Evolutionary conservation across 75 land plant genomes (phyloP), one percentile per base, ranked within the genome.

Genomic region (Cunninghamia lanceolata): DNA sequence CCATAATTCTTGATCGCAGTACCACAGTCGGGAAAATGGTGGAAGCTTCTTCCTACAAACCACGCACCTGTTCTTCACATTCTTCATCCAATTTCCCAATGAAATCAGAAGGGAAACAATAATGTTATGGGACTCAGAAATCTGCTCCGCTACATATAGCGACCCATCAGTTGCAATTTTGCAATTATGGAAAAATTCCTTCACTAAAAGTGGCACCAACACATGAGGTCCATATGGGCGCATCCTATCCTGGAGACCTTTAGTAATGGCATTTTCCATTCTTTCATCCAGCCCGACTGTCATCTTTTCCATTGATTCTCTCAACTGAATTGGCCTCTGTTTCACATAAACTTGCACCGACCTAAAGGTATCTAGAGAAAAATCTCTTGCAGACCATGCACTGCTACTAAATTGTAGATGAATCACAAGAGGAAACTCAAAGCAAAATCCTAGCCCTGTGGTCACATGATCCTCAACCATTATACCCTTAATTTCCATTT

Each of bases 1-100:
- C 45, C 82, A 80, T 80, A 80, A 43, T 80, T 42, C 82, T 43
- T 15, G 25, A 43, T 80, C 82, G 19, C 82, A 80, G 47, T 80
- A 80, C 82, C 82, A 80, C 45, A 80, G 39, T 42, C 45, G 45
- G 25, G 82, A 80, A 11, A 42, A 28, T 80, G 21, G 82, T 39
- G 45, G 82, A 80, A 80, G 82, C 21, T 80, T 39, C 82, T 80
- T 43, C n/a, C n/a, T 80, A 43, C 82, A 80, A 39, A 43, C 39
- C 42, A 17, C 82, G 19, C 82, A 80, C 43, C 46, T 28, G 25
- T 80, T 80, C 11, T 39, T 80, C 28, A 80, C 15, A 19, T 43
- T 2, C 46, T 80, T 80, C 82, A 80, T 15, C 15, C 82, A 25
- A 40, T 36, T 21, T 43, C 82, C 82, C 25, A 80, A 40, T 2